Evolutionary conservation across 2,329 filamentous ascomycete genomes (phyloP), one percentile per base, ranked within the genome.

Genomic region (Sporothrix curviconia): DNA sequence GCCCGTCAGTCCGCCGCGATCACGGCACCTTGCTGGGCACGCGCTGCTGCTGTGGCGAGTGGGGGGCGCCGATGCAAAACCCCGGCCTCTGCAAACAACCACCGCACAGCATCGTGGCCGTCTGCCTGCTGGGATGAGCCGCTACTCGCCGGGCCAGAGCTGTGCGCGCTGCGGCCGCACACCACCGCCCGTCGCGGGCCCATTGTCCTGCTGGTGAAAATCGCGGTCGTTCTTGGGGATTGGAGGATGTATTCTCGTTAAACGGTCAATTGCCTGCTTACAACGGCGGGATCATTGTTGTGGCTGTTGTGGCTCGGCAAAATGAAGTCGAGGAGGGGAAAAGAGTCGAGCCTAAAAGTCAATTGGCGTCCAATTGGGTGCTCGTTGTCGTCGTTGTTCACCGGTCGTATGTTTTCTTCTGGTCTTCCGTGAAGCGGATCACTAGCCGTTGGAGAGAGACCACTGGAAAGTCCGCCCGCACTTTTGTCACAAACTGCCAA

Each of bases 1-100:
- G 52, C 91, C 91, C 1, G 90, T 94, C 68, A 96, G 85, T 40
- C 91, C 91, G 60, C 85, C 90, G 54, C 91, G 91, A 30, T 95
- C 71, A 53, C 24, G 87, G 89, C 56, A 90, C 74, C 19, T 71
- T 63, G 57, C 56, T 28, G 0, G 60, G 60, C 15, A 28, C 8
- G 2, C 30, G 6, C 28, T 32, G 28, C 28, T 5, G 11, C 28
- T 11, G 28, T 11, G 28, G 6, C 28, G 28, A 5, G 11, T 11
- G 28, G 6, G 11, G 28, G 28, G 6, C 28, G 28, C 5, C 28
- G 28, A 32, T 11, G 28, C 5, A 32, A 32, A 32, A 11, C 6
- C 28, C 28, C 28, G 28, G 5, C 6, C 28, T n/a, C n/a, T n/a
- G n/a, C n/a, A n/a, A n/a, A n/a, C n/a, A n/a, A n/a, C n/a, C n/a